Base-by-base conservation (phyloP, 306 rosid species). In the Rosa chinensis region DNA sequence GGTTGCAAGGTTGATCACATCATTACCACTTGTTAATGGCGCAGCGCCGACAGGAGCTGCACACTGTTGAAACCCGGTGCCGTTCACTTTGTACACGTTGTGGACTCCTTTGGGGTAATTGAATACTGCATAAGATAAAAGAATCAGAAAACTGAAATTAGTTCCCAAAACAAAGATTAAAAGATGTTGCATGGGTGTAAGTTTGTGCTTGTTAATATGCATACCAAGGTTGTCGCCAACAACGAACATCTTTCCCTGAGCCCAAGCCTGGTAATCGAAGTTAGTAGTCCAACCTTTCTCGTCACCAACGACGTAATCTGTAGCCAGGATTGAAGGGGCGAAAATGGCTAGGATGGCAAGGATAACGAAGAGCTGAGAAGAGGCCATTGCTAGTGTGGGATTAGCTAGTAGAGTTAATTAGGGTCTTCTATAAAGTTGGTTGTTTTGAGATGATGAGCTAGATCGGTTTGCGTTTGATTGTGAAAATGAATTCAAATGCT, bases 181-280 rank as follows among this genome's bases (percentile, higher is more conserved):
- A 39, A 20, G 53, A 62, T 5, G 39, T 37, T 5, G 32, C 1
- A 8, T 37, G 2, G 3, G 5, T 32, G 10, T 37, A 61, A 44
- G 25, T 58, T 40, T 35, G 56, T 11, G 74, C 5, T 3, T 37
- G 12, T 44, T 32, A 8, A 64, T 11, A 2, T 21, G 35, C 77
- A 50, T 82, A 89, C 93, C 83, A 12, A 85, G 87, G 49, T 75
- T 82, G 77, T 89, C 89, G 12, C 91, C 91, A 20, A 82, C 87
- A 7, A 58, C 55, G 72, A 89, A 84, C 35, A 74, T 78, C 66
- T 84, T 90, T 6, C 84, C 89, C 39, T 9, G 32, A 32, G 87
- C 77, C 89, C 92, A 86, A 59, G 79, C 77, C 79, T 83, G 82
- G 73, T 84, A 83, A 79, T 86, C 86, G 9, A 81, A 77, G 70